Percentiles rank a stretch among this genome's conserved stretches.
These are phyloP conservation scores for Xanthoconium purpureum DNA, from an alignment of 768 basidiomycete species.

Conservation along the genomic window DNA sequence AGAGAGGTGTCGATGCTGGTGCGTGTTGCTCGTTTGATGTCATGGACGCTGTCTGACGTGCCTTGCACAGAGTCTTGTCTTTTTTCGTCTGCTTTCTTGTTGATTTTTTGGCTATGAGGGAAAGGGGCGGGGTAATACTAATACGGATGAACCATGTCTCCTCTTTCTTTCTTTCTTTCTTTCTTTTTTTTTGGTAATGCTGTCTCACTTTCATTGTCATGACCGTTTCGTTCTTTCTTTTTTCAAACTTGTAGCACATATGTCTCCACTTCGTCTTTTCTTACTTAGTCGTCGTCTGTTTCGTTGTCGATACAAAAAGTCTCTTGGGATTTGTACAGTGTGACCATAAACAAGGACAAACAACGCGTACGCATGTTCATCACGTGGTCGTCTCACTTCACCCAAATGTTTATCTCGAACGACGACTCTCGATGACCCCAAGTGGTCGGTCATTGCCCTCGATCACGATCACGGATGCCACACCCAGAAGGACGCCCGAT, in stretches of 20 bases:
- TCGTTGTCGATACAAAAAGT: too few species aligned
- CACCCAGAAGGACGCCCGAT: constrained; percentile 16
- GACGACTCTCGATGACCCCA: background rate
- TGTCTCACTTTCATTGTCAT: background rate
- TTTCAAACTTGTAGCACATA: constrained; percentile 1
- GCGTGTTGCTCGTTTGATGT: background rate
- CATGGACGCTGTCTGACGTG: background rate
- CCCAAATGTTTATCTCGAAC: background rate
- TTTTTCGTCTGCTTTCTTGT: constrained; percentile 13
- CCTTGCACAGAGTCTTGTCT: background rate
- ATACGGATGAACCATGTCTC: constrained; percentile 8
- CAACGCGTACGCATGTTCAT: constrained; percentile 9
- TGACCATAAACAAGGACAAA: constrained; percentile 9
- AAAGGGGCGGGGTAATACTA: constrained; percentile 15
- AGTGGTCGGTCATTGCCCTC: background rate
- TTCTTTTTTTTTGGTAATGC: constrained; percentile 1
- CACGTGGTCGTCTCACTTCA: constrained; percentile 5
- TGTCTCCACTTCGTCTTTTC: background rate
- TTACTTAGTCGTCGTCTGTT: background rate
- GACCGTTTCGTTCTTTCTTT: background rate
- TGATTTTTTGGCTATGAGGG: constrained; percentile 9
- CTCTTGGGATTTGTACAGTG: background rate
- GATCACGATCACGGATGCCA: constrained; percentile 19
- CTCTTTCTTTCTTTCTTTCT: background rate
- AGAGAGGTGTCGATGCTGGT: constrained; percentile 7